phyloP scores from a whole-genome alignment of 352 stramenopile species.

The Pythium dissimile region DNA sequence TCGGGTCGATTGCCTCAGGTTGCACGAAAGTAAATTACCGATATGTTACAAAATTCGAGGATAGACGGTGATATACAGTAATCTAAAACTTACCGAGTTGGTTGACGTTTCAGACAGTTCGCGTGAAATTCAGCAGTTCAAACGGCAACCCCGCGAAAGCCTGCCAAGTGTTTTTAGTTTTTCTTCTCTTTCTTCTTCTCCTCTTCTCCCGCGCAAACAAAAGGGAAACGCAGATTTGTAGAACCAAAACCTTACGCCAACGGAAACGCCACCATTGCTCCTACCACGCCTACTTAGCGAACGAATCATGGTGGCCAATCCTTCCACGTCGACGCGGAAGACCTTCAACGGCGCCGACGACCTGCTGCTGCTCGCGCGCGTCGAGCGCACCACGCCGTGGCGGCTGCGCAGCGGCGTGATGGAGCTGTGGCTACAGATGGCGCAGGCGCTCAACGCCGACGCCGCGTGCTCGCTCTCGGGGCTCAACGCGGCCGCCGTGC shows the following conservation, averaged over 20 bases:
- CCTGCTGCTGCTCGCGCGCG: constrained; percentile 11
- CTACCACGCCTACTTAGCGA: too few species aligned
- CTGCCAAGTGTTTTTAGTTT: too few species aligned
- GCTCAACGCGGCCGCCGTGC: background rate
- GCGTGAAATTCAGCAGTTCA: too few species aligned
- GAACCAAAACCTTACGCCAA: background rate
- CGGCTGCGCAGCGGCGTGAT: constrained; percentile 11
- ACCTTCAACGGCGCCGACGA: constrained; percentile 14
- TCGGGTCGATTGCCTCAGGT: too few species aligned
- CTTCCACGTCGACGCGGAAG: background rate
- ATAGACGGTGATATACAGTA: too few species aligned
- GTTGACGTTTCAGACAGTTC: too few species aligned
- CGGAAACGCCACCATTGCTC: constrained; percentile 1
- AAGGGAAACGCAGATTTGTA: constrained; percentile 2
- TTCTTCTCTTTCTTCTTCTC: too few species aligned
- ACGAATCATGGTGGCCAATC: background rate
- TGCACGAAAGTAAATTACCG: too few species aligned
- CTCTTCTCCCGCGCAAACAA: background rate
- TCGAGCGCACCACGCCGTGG: constrained; percentile 14
- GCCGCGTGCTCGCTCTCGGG: background rate
- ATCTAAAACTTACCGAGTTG: too few species aligned
- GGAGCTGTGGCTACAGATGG: constrained; percentile 17
- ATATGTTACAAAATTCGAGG: too few species aligned
- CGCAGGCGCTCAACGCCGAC: constrained; percentile 13
- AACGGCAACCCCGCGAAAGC: too few species aligned